These are phyloP conservation scores for Suillus alpinus DNA, from an alignment of 768 basidiomycete species.

Conservation along the genomic window DNA sequence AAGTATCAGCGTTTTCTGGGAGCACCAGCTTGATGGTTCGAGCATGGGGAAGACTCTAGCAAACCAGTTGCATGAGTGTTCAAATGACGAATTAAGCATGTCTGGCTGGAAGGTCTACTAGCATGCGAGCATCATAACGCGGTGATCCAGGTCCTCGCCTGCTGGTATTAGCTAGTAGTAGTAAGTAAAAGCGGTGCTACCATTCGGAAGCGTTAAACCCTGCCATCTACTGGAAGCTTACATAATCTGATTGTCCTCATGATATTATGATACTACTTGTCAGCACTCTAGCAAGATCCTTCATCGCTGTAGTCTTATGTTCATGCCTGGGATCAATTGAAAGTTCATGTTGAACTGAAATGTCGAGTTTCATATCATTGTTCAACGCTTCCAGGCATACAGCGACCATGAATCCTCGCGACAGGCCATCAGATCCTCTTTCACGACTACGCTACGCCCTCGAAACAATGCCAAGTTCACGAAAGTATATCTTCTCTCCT, in stretches of 20 bases:
- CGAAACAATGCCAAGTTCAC: slow-evolving; percentile 77
- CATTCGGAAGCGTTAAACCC: too few relatives aligned
- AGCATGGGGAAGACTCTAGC: neutral
- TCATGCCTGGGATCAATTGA: neutral
- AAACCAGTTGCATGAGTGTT: neutral
- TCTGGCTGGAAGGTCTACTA: too few relatives aligned
- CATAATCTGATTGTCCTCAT: neutral
- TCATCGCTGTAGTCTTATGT: neutral
- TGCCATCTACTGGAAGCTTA: neutral
- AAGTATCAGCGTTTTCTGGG: neutral
- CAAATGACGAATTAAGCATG: too few relatives aligned
- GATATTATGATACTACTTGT: neutral
- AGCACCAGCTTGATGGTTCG: neutral
- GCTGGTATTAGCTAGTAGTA: neutral
- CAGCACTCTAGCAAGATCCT: neutral
- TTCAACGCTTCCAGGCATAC: slow-evolving; percentile 49
- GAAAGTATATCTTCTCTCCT: slow-evolving; percentile 75
- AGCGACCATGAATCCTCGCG: slow-evolving; percentile 51
- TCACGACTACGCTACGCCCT: slow-evolving; percentile 72
- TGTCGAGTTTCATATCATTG: slow-evolving; percentile 30
- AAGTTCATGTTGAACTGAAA: neutral
- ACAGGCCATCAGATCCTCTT: slow-evolving; percentile 58
- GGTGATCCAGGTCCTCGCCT: neutral
- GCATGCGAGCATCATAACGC: neutral
- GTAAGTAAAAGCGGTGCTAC: neutral